A percentile compares a stretch with the other conserved stretches of the same genome.
These are phyloP conservation scores for Suillus spraguei DNA, from an alignment of 768 basidiomycete species.

Conservation along the genomic window DNA sequence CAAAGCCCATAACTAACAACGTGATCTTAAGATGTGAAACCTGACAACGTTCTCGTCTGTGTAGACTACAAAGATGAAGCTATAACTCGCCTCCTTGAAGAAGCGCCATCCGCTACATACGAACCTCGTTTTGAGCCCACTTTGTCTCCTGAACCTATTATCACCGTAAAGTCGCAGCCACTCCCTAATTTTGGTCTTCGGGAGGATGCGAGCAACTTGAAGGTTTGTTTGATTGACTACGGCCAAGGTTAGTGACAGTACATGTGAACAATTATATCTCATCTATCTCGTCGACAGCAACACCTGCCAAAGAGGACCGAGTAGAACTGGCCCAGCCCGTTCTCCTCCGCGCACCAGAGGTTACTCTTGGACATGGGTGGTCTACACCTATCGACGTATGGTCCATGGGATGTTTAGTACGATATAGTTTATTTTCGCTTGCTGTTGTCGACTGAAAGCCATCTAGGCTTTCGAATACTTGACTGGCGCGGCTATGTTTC, in stretches of 20 bases:
- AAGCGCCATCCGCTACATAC: slow-evolving; percentile 18
- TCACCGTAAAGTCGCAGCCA: slow-evolving; percentile 28
- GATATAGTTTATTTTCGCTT: slow-evolving; percentile 1
- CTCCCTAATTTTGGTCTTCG: slow-evolving; percentile 23
- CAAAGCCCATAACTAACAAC: not conserved
- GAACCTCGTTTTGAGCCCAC: slow-evolving; percentile 17
- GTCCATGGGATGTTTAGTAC: slow-evolving; percentile 30
- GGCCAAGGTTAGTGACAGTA: slow-evolving; percentile 19
- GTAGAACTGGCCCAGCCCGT: slow-evolving; percentile 14
- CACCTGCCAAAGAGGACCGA: not conserved
- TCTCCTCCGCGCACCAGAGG: slow-evolving; percentile 28
- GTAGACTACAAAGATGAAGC: not conserved
- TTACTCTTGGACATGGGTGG: slow-evolving; percentile 26
- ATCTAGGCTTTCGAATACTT: slow-evolving; percentile 15
- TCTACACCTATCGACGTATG: slow-evolving; percentile 28
- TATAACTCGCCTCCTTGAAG: not conserved
- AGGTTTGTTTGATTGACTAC: slow-evolving; percentile 24
- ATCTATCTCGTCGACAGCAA: not conserved
- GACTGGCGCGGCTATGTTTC: slow-evolving; percentile 4
- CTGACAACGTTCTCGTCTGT: slow-evolving; percentile 23
- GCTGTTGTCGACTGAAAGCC: not conserved
- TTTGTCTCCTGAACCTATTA: slow-evolving; percentile 25
- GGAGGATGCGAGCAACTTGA: slow-evolving; percentile 17
- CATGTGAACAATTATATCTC: not conserved
- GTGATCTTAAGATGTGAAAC: slow-evolving; percentile 23